These are phyloP conservation scores for Hericium erinaceus DNA, from an alignment of 768 basidiomycete genomes.

Conservation along the genomic window DNA sequence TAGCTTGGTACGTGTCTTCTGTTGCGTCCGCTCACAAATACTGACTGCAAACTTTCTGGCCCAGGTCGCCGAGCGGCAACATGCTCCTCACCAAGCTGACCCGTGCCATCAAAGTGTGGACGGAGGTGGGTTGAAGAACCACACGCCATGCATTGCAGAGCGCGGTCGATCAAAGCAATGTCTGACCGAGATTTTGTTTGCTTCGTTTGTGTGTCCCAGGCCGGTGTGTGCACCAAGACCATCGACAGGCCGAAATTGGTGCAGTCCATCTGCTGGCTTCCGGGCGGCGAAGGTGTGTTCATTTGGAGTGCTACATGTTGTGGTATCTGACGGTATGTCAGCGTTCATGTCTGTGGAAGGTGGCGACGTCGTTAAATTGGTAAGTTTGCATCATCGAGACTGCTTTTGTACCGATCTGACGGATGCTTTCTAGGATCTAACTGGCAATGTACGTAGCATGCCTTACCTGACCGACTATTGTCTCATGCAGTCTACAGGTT, in stretches of 20 bases:
- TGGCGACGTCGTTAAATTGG: slow-evolving; percentile 49
- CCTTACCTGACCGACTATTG: background rate
- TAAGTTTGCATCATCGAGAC: slow-evolving; percentile 19
- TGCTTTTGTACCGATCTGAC: background rate
- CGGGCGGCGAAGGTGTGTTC: slow-evolving; percentile 45
- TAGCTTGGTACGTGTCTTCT: slow-evolving; percentile 45
- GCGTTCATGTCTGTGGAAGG: slow-evolving; percentile 69
- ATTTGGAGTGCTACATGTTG: background rate
- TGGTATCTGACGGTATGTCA: slow-evolving; percentile 15
- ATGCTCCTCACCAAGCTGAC: slow-evolving; percentile 55
- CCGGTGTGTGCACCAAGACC: slow-evolving; percentile 58
- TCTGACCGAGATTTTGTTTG: slow-evolving; percentile 1
- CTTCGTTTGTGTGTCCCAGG: slow-evolving; percentile 26
- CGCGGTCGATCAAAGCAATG: background rate
- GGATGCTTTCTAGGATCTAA: slow-evolving; percentile 35
- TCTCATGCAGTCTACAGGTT: slow-evolving; percentile 25
- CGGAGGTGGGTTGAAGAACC: slow-evolving; percentile 35
- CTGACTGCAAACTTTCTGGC: background rate
- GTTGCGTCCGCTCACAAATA: too few relatives aligned
- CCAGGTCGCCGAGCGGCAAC: slow-evolving; percentile 57
- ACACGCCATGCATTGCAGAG: background rate
- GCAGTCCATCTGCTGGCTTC: slow-evolving; percentile 62
- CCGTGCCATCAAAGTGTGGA: slow-evolving; percentile 65
- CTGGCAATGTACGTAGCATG: slow-evolving; percentile 37
- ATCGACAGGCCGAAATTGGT: slow-evolving; percentile 48